Percentiles rank a stretch among this genome's conserved stretches.
Conservation (phyloP, 306 rosid species). For the Dalbergia oliveri region DNA sequence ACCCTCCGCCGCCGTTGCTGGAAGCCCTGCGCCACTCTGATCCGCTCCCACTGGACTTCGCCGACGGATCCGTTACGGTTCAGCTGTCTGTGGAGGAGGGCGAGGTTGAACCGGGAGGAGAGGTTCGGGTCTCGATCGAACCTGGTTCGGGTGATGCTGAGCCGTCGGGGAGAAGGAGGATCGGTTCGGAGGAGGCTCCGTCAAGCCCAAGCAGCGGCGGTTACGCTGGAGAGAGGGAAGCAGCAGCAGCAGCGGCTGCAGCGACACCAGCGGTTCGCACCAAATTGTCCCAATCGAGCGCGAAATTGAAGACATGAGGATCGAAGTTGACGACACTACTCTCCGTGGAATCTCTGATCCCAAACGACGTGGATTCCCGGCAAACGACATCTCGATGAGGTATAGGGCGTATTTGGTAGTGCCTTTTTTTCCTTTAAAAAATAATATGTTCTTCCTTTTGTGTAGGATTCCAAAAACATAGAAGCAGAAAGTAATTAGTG, state of each 20-base stretch:
- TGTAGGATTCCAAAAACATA: too few relatives aligned
- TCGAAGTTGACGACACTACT: constrained; percentile 46
- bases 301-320: constrained; percentile 49
- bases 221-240: constrained; percentile 85
- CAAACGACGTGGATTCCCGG: constrained; percentile 72
- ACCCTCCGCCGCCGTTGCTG: constrained; percentile 31
- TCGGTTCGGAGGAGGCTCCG: constrained; percentile 69
- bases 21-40: constrained; percentile 45
- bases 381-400: constrained; percentile 88
- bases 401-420: constrained; percentile 39
- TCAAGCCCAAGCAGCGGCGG: constrained; percentile 97
- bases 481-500: too few relatives aligned
- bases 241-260: constrained; percentile 60
- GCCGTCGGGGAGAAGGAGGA: constrained; percentile 50
- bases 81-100: constrained; percentile 41
- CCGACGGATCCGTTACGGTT: constrained; percentile 46
- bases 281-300: constrained; percentile 47
- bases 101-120: constrained; percentile 33
- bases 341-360: constrained; percentile 51
- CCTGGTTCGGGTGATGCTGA: constrained; percentile 39
- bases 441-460: too few relatives aligned
- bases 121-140: constrained; percentile 42
- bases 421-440: background rate
- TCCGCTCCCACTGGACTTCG: constrained; percentile 53
- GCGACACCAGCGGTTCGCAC: constrained; percentile 62